phyloP scores from a whole-genome alignment of 2,329 filamentous ascomycete genomes.

The Pestalotiopsis sp. region DNA sequence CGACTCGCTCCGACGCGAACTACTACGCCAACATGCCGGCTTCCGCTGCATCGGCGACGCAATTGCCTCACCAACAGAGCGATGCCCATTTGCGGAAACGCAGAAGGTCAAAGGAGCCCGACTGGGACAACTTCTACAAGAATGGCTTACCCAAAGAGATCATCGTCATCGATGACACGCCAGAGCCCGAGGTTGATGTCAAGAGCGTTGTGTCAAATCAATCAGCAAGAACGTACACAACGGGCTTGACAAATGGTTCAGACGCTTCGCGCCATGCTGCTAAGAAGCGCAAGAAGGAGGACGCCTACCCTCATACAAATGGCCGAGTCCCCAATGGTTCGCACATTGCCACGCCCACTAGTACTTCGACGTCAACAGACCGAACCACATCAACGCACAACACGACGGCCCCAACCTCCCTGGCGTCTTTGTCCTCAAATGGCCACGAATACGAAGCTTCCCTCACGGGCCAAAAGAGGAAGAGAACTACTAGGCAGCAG shows the following conservation, averaged over 20 bases:
- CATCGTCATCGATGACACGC: conserved; percentile 79
- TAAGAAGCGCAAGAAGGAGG: conserved; percentile 76
- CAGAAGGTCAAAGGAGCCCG: conserved; percentile 64
- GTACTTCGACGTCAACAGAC: conserved; percentile 78
- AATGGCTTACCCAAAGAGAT: conserved; percentile 84
- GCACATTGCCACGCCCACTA: conserved; percentile 71
- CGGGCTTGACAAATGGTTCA: conserved; percentile 32
- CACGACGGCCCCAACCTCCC: conserved; percentile 87
- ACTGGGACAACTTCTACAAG: conserved; percentile 81
- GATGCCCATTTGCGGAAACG: conserved; percentile 46
- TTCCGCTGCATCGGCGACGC: conserved; percentile 29
- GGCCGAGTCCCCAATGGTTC: conserved; percentile 64
- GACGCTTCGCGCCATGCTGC: conserved; percentile 51
- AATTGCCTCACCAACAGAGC: conserved; percentile 27
- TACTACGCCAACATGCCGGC: conserved; percentile 36
- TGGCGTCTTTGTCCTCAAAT: conserved; percentile 68
- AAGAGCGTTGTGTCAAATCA: conserved; percentile 33
- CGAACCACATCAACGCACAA: conserved; percentile 79
- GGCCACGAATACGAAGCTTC: conserved; percentile 67
- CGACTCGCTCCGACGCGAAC: conserved; percentile 34
- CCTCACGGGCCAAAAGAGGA: conserved; percentile 82
- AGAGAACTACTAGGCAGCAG: conserved; percentile 72
- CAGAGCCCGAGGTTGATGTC: conserved; percentile 51
- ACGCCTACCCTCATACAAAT: conserved; percentile 66
- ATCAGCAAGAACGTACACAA: conserved; percentile 38